These are phyloP conservation scores for Stromatinia cepivora DNA, from an alignment of 2,329 filamentous ascomycete species.

Conservation along the genomic window DNA sequence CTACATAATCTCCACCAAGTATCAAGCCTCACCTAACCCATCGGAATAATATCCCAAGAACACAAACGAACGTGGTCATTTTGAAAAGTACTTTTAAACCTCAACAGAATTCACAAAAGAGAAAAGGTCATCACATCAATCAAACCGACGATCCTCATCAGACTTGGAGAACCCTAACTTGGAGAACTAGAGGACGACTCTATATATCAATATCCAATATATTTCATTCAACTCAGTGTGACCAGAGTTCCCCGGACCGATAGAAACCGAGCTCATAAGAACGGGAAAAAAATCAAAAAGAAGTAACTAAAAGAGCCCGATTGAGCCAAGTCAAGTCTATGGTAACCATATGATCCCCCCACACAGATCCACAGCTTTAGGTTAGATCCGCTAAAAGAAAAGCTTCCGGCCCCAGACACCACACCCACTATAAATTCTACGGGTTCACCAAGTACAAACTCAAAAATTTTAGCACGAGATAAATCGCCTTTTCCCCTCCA, in stretches of 20 bases:
- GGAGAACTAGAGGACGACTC: not conserved
- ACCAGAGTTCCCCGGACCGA: not conserved
- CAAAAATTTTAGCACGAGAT: constrained; percentile 3
- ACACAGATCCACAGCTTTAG: not conserved
- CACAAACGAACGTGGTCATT: not conserved
- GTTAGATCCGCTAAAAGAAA: constrained; percentile 18
- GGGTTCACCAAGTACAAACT: constrained; percentile 2
- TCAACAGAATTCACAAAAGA: not conserved
- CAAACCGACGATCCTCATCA: not conserved
- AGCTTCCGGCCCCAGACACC: constrained; percentile 17
- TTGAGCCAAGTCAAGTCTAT: not conserved
- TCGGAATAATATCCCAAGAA: not conserved
- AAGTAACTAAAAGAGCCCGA: not conserved
- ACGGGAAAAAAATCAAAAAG: not conserved
- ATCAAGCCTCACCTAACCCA: constrained; percentile 4
- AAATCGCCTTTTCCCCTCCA: not conserved
- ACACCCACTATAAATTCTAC: not conserved
- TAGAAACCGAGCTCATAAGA: not conserved
- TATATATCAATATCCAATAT: not conserved
- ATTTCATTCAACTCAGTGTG: not conserved
- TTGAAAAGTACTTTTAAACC: constrained; percentile 1
- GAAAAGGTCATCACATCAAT: not conserved
- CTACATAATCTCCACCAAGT: not conserved
- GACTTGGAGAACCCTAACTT: not conserved
- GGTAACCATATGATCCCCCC: not conserved